These are phyloP conservation scores for Vaccinium corymbosum DNA, from an alignment of 148 eudicot genomes.

Conservation along the genomic window DNA sequence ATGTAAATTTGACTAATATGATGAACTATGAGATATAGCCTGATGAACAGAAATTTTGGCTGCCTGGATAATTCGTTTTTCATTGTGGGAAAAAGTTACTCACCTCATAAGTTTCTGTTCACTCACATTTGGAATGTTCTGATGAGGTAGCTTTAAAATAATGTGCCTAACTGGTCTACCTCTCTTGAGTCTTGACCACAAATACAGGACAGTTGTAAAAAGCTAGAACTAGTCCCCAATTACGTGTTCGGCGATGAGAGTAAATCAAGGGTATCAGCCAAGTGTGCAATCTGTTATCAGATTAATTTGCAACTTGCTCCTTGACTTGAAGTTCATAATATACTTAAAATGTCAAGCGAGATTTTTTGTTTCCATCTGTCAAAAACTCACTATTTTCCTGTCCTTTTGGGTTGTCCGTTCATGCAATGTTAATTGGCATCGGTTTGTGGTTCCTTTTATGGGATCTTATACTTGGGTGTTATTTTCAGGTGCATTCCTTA, in stretches of 20 bases:
- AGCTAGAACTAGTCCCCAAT: not conserved
- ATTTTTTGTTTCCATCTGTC: not conserved
- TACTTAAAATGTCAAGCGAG: not conserved
- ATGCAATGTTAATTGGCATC: not conserved
- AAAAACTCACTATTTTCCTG: not conserved
- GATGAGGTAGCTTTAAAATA: not conserved
- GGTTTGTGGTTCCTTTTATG: not conserved
- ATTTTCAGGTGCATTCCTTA: slow-evolving; percentile 24
- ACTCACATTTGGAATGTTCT: not conserved
- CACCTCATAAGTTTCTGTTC: not conserved
- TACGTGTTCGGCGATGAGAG: not conserved
- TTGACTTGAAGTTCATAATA: not conserved
- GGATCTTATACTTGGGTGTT: not conserved
- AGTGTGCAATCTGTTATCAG: not conserved
- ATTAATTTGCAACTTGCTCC: not conserved
- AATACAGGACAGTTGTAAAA: not conserved
- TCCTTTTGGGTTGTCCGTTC: not conserved
- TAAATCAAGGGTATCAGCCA: not conserved
- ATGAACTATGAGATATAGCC: not conserved
- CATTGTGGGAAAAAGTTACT: not conserved
- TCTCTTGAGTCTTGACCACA: not conserved
- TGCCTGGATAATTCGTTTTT: not conserved
- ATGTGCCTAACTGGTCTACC: not conserved
- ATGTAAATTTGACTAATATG: not conserved
- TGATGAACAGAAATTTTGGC: not conserved